Evolutionary conservation across 208 protist species (phyloP).

Genomic region (Angomonas desouzai): DNA sequence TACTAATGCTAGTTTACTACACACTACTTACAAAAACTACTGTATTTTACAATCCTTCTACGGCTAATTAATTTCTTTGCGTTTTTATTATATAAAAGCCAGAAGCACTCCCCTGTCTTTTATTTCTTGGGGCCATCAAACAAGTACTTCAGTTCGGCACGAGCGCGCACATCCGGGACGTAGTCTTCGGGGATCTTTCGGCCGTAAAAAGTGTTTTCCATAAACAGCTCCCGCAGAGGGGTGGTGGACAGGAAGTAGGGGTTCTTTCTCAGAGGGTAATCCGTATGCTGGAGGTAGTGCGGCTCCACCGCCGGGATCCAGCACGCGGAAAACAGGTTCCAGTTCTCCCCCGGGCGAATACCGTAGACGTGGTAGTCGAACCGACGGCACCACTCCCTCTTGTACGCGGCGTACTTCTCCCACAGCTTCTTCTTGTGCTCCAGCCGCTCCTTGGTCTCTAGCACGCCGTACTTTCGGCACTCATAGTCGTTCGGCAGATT

Average conservation of each 20-base stretch:
- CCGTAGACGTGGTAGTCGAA: slow-evolving; percentile 90
- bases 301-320: slow-evolving; percentile 62
- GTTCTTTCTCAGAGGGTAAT: slow-evolving; percentile 87
- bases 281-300: slow-evolving; percentile 53
- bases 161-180: slow-evolving; percentile 50
- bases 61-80: neutral
- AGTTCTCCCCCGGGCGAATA: slow-evolving; percentile 83
- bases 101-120: neutral
- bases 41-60: neutral
- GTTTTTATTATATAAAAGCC: neutral
- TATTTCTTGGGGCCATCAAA: slow-evolving; percentile 57
- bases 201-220: slow-evolving; percentile 42
- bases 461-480: slow-evolving; percentile 83
- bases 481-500: slow-evolving; percentile 86
- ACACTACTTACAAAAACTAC: neutral
- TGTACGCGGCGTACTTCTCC: slow-evolving; percentile 85
- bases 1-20: neutral
- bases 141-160: slow-evolving; percentile 79
- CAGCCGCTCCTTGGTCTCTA: slow-evolving; percentile 72
- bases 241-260: slow-evolving; percentile 83
- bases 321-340: slow-evolving; percentile 80
- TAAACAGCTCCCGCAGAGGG: slow-evolving; percentile 60
- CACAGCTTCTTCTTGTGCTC: slow-evolving; percentile 75
- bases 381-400: slow-evolving; percentile 87
- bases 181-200: slow-evolving; percentile 47